Conservation (phyloP, 208 protist genomes). For the Acanthamoeba quina region DNA sequence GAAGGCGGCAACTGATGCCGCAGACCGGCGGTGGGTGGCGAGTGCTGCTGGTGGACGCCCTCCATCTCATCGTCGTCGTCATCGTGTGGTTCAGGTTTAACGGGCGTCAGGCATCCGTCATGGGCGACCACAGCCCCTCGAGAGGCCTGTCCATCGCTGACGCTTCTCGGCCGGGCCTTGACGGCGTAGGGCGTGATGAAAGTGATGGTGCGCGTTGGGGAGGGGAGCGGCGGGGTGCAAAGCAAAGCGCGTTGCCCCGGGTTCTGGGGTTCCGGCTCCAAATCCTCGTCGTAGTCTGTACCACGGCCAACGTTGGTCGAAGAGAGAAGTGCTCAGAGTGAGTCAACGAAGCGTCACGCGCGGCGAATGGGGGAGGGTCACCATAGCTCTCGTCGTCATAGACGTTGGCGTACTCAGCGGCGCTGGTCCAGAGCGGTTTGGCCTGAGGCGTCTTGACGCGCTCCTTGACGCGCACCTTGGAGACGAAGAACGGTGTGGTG, state of each 20-base stretch:
- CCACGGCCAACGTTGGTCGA: background rate
- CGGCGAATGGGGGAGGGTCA: background rate
- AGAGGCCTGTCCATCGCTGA: background rate
- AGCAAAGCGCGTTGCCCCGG: background rate
- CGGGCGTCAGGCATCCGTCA: background rate
- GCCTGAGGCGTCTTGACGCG: background rate
- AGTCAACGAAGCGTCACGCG: no score
- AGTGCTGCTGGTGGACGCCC: background rate
- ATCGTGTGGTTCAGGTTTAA: background rate
- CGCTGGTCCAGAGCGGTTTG: background rate
- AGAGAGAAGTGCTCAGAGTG: no score
- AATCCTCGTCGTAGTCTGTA: conserved; percentile 2
- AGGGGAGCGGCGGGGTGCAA: background rate
- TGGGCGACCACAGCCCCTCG: no score
- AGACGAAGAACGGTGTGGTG: conserved; percentile 10
- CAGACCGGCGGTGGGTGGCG: background rate
- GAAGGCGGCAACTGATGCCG: conserved; percentile 1
- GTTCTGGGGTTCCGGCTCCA: background rate
- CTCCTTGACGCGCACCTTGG: background rate
- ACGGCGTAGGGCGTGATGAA: conserved; percentile 37
- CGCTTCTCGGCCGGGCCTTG: background rate
- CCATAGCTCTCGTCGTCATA: background rate
- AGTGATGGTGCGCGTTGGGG: background rate
- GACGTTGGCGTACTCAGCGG: background rate
- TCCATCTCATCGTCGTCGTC: background rate